phyloP scores from a whole-genome alignment of 495 filamentous ascomycete genomes.

The Evernia prunastri region DNA sequence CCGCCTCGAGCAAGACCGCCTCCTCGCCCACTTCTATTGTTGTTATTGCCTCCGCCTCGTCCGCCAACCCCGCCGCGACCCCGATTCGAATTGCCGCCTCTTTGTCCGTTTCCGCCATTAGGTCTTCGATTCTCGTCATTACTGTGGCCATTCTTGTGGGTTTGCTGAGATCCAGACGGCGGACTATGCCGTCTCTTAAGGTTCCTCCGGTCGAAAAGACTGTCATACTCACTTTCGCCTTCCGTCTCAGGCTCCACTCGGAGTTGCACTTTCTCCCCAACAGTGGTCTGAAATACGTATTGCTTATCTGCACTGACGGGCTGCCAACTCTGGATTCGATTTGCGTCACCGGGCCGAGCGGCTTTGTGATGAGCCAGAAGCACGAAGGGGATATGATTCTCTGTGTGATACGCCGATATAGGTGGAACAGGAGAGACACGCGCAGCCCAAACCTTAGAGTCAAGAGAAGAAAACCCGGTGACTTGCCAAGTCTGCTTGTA shows the following conservation, averaged over 20 bases:
- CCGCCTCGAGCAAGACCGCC: slow-evolving; percentile 41
- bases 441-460: slow-evolving; percentile 83
- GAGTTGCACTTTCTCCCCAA: slow-evolving; percentile 80
- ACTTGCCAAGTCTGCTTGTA: slow-evolving; percentile 77
- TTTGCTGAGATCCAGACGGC: slow-evolving; percentile 5
- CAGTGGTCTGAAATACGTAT: slow-evolving; percentile 66
- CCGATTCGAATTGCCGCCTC: slow-evolving; percentile 37
- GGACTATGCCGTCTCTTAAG: slow-evolving; percentile 49
- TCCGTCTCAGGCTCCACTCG: slow-evolving; percentile 64
- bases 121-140: slow-evolving; percentile 27
- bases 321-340: slow-evolving; percentile 79
- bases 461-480: slow-evolving; percentile 62
- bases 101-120: slow-evolving; percentile 19
- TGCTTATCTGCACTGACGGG: slow-evolving; percentile 59
- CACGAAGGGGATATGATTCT: slow-evolving; percentile 65
- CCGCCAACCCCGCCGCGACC: slow-evolving; percentile 44
- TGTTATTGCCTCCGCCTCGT: slow-evolving; percentile 37
- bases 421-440: slow-evolving; percentile 64
- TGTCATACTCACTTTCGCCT: slow-evolving; percentile 53
- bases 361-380: slow-evolving; percentile 67
- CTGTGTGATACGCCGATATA: slow-evolving; percentile 60
- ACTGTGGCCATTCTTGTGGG: slow-evolving; percentile 21
- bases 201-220: slow-evolving; percentile 46
- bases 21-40: slow-evolving; percentile 39
- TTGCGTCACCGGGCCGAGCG: slow-evolving; percentile 70